phyloP scores from a whole-genome alignment of 257 asterid genomes.

The Knoxia roxburghii region DNA sequence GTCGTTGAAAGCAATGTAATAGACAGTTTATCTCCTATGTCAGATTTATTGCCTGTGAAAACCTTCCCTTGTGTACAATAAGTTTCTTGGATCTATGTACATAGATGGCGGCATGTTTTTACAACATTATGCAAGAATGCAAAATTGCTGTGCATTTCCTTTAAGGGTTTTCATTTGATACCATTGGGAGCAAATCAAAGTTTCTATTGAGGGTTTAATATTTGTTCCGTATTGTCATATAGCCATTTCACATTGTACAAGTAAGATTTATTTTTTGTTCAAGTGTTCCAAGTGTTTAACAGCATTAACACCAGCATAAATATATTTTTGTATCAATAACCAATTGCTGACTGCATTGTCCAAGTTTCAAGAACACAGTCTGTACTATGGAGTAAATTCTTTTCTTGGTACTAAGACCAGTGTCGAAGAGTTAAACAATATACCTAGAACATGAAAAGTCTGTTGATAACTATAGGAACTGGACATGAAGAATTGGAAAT shows the following conservation, averaged over 20 bases:
- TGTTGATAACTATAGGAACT: background rate
- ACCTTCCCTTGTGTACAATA: background rate
- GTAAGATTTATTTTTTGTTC: background rate
- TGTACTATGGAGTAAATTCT: background rate
- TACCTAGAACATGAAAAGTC: background rate
- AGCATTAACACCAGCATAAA: background rate
- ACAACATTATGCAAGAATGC: background rate
- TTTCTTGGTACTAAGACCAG: background rate
- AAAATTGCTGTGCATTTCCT: background rate
- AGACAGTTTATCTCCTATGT: background rate
- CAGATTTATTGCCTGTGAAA: background rate
- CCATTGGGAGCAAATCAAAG: background rate
- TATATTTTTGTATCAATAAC: background rate
- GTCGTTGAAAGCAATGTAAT: background rate
- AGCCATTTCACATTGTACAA: background rate
- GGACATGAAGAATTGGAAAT: slow-evolving; percentile 2
- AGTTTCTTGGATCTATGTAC: background rate
- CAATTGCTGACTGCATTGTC: background rate
- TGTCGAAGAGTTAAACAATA: background rate
- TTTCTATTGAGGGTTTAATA: background rate
- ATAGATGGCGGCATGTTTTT: background rate
- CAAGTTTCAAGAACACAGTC: background rate
- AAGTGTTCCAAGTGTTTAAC: background rate
- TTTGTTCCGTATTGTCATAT: background rate
- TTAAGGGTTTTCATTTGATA: background rate